Conservation (phyloP, 106 monocot genomes). For the Allium cepa region DNA sequence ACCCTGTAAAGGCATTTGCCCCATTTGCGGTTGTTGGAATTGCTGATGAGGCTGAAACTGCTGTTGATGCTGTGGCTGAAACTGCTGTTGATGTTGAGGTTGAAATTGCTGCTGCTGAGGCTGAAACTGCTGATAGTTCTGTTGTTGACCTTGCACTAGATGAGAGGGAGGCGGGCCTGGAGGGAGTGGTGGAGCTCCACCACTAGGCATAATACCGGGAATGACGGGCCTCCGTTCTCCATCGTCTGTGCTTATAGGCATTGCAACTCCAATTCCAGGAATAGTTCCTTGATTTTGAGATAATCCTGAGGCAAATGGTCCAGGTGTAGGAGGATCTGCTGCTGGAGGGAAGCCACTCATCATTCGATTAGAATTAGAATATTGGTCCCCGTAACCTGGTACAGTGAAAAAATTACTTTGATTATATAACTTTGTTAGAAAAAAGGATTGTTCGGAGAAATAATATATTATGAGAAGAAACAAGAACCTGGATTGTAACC, state of each 20-base stretch:
- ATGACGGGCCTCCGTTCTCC: constrained; percentile 58
- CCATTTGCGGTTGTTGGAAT: constrained; percentile 46
- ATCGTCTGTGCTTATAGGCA: constrained; percentile 76
- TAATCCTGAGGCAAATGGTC: constrained; percentile 64
- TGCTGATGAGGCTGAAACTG: constrained; percentile 42
- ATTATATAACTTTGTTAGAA: background rate
- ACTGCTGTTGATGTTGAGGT: constrained; percentile 47
- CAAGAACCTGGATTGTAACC: constrained; percentile 59
- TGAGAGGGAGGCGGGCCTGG: constrained; percentile 98
- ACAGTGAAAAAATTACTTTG: background rate
- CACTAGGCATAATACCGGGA: constrained; percentile 35
- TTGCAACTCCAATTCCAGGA: constrained; percentile 87
- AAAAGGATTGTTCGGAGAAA: background rate
- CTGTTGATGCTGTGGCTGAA: constrained; percentile 51
- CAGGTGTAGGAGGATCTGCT: constrained; percentile 72
- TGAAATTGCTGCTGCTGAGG: constrained; percentile 27
- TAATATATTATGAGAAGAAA: background rate
- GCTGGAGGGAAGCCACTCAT: constrained; percentile 42
- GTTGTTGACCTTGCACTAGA: constrained; percentile 62
- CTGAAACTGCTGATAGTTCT: constrained; percentile 46
- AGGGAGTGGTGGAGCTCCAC: constrained; percentile 83
- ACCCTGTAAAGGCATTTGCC: constrained; percentile 29
- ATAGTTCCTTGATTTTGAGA: constrained; percentile 82
- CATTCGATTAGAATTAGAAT: constrained; percentile 33
- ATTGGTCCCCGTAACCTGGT: constrained; percentile 81